Conservation (phyloP, 306 rosid genomes). For the Glycine latifolia region DNA sequence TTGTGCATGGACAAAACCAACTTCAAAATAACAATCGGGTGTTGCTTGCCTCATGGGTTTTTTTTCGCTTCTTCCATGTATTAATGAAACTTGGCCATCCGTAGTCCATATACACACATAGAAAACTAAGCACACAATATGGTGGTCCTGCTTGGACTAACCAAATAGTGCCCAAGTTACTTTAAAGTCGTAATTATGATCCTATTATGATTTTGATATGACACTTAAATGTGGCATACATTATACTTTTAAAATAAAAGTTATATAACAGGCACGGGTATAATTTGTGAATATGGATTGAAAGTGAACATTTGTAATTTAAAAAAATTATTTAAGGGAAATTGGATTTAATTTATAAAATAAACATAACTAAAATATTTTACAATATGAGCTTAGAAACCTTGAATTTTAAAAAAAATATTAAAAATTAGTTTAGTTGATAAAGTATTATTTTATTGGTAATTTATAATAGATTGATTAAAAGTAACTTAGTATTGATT, state of each 20-base stretch:
- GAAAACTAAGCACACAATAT: conserved; percentile 7
- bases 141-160: conserved; percentile 42
- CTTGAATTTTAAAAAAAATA: no score
- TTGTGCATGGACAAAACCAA: conserved; percentile 36
- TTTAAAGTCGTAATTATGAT: conserved; percentile 33
- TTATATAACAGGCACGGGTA: not conserved
- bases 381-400: no score
- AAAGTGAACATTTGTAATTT: no score
- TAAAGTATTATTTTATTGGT: not conserved
- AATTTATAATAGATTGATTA: not conserved
- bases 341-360: no score
- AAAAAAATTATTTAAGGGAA: no score
- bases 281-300: not conserved
- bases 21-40: conserved; percentile 29
- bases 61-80: no score
- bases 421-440: not conserved
- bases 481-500: not conserved
- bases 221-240: not conserved
- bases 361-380: no score
- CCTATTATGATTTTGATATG: conserved; percentile 34
- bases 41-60: not conserved
- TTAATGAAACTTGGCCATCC: not conserved
- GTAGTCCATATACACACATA: conserved; percentile 6
- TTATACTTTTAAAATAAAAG: not conserved
- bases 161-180: conserved; percentile 1